A percentile compares a stretch with the other conserved stretches of the same genome.
phyloP scores from a whole-genome alignment of 23 red algal genomes.

The Gracilaria caudata region DNA sequence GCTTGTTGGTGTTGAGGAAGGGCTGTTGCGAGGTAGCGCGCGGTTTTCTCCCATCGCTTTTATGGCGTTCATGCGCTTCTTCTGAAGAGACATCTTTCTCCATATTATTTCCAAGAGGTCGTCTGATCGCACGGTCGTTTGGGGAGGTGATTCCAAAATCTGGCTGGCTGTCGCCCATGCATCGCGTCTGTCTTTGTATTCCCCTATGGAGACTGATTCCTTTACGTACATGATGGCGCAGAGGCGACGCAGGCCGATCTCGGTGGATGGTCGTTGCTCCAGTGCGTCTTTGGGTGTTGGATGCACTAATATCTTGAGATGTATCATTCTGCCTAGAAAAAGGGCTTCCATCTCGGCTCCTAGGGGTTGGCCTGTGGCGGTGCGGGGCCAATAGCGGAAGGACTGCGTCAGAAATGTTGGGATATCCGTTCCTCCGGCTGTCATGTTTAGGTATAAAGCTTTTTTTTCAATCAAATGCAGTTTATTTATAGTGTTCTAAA shows the following conservation, averaged over 20 bases:
- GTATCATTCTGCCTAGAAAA: conserved; percentile 9
- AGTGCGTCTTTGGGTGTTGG: conserved; percentile 4
- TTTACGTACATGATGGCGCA: conserved; percentile 17
- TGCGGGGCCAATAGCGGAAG: conserved; percentile 1
- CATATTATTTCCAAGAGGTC: not conserved
- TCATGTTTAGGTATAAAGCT: not conserved
- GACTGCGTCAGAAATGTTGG: conserved; percentile 5
- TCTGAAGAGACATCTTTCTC: not conserved
- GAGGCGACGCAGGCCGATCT: conserved; percentile 23
- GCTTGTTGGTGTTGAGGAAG: not conserved
- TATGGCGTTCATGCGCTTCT: not conserved
- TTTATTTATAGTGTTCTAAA: too few species aligned
- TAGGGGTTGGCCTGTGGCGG: not conserved
- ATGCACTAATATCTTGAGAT: conserved; percentile 23
- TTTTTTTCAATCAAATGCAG: too few species aligned
- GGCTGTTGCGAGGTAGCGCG: not conserved
- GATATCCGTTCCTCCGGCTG: not conserved
- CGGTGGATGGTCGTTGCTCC: not conserved
- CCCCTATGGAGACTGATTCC: not conserved
- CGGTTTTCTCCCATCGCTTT: not conserved
- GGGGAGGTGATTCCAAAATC: not conserved
- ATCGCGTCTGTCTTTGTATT: not conserved
- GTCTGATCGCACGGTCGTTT: not conserved
- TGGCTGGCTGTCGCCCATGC: not conserved
- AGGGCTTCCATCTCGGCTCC: conserved; percentile 20